Conservation (phyloP, 176 grass and related monocot species). For the Triticum monococcum region DNA sequence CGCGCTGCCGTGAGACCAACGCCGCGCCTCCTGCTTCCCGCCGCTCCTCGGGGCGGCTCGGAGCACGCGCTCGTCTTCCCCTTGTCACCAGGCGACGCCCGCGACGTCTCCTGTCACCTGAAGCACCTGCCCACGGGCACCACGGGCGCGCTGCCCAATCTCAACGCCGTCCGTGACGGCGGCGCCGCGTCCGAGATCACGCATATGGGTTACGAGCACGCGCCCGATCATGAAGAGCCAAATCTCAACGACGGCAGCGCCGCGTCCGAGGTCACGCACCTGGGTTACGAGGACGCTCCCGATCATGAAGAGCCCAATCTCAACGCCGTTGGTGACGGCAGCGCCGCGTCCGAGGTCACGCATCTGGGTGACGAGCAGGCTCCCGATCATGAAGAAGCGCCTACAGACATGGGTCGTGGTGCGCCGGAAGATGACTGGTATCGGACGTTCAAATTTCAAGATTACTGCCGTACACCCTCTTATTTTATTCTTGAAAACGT, state of each 20-base stretch:
- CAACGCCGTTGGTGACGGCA: too few species aligned
- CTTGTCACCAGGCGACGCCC: not conserved
- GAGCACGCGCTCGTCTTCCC: not conserved
- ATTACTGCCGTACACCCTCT: too few species aligned
- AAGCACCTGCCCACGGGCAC: slow-evolving; percentile 13
- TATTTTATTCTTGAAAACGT: not conserved
- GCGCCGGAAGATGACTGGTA: not conserved
- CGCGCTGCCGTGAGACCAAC: not conserved
- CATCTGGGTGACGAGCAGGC: too few species aligned
- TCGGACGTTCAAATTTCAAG: not conserved
- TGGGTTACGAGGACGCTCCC: not conserved
- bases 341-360: too few species aligned
- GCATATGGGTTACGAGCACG: too few species aligned
- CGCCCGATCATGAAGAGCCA: not conserved
- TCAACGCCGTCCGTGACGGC: too few species aligned
- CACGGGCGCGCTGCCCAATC: not conserved
- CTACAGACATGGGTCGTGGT: not conserved
- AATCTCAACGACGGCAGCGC: not conserved
- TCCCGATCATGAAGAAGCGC: not conserved
- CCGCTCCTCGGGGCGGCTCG: too few species aligned
- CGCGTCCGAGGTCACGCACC: not conserved
- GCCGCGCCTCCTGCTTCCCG: not conserved
- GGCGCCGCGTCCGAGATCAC: too few species aligned
- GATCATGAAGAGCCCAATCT: not conserved
- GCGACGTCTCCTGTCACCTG: slow-evolving; percentile 26